Percentiles rank a stretch among this genome's conserved stretches.
Evolutionary conservation across 306 rosid species (phyloP).

Genomic region (Gillenia trifoliata): DNA sequence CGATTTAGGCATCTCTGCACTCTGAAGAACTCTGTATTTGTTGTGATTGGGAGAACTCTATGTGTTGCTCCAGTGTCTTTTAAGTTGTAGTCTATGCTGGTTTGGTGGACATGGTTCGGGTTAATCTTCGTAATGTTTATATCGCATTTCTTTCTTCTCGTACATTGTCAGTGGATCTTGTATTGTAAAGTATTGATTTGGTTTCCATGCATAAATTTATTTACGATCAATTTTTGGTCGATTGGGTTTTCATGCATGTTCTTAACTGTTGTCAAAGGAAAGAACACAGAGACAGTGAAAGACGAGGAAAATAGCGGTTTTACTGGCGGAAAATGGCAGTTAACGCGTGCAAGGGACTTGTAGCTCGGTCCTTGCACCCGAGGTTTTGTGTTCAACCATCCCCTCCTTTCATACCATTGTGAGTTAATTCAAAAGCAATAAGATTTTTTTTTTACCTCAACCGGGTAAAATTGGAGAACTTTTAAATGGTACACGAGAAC

Average conservation of each 20-base stretch:
- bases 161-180: slow-evolving; percentile 21
- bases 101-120: slow-evolving; percentile 45
- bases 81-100: slow-evolving; percentile 47
- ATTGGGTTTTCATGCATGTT: not conserved
- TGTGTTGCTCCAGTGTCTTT: slow-evolving; percentile 49
- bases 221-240: not conserved
- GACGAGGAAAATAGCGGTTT: no score
- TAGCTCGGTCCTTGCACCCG: not conserved
- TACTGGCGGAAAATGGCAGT: no score
- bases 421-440: no score
- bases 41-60: slow-evolving; percentile 56
- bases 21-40: slow-evolving; percentile 51
- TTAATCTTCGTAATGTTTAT: slow-evolving; percentile 36
- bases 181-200: slow-evolving; percentile 33
- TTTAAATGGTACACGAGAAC: not conserved
- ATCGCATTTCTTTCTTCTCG: slow-evolving; percentile 21
- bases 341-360: no score
- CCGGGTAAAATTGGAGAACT: no score
- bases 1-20: slow-evolving; percentile 47
- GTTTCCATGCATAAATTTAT: not conserved
- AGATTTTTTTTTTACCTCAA: no score
- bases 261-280: not conserved
- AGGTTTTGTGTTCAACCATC: not conserved
- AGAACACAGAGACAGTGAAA: no score
- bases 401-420: not conserved